A percentile compares a stretch with the other conserved stretches of the same genome.
Evolutionary conservation across 257 asterid genomes (phyloP).

Genomic region (Cinchona pubescens): DNA sequence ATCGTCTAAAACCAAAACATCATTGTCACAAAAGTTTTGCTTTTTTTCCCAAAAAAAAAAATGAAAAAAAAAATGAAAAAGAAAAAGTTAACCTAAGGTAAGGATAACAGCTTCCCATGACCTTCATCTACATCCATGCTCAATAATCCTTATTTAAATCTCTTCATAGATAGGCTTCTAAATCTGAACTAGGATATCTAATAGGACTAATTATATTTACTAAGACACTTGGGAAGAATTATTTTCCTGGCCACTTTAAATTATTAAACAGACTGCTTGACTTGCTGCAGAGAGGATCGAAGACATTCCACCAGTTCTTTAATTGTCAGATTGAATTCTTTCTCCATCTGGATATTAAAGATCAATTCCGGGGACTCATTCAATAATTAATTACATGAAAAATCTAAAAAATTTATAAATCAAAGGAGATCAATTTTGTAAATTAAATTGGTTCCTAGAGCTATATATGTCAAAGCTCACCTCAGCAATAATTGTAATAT

Average conservation of each 20-base stretch:
- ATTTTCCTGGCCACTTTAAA: not conserved
- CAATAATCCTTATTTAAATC: not conserved
- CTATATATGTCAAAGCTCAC: not conserved
- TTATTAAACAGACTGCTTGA: not conserved
- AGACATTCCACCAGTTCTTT: slow-evolving; percentile 14
- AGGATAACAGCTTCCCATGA: not conserved
- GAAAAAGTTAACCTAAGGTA: no score
- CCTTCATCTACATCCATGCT: not conserved
- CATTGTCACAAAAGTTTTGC: not conserved
- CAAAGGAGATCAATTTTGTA: not conserved
- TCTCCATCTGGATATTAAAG: slow-evolving; percentile 35
- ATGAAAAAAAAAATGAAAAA: no score
- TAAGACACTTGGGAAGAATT: not conserved
- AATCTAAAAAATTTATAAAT: not conserved
- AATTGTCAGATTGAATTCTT: slow-evolving; percentile 28
- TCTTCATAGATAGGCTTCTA: not conserved
- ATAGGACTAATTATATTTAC: no score
- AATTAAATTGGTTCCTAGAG: not conserved
- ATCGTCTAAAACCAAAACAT: not conserved
- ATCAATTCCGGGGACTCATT: not conserved
- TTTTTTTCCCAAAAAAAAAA: no score
- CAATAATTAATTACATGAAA: not conserved
- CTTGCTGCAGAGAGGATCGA: slow-evolving; percentile 12
- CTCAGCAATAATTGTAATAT: slow-evolving; percentile 20
- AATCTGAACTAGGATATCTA: not conserved